Percentiles rank a stretch among this genome's conserved stretches.
These are phyloP conservation scores for Chlamydomonas urium DNA, from an alignment of 139 green algal genomes.

Conservation along the genomic window DNA sequence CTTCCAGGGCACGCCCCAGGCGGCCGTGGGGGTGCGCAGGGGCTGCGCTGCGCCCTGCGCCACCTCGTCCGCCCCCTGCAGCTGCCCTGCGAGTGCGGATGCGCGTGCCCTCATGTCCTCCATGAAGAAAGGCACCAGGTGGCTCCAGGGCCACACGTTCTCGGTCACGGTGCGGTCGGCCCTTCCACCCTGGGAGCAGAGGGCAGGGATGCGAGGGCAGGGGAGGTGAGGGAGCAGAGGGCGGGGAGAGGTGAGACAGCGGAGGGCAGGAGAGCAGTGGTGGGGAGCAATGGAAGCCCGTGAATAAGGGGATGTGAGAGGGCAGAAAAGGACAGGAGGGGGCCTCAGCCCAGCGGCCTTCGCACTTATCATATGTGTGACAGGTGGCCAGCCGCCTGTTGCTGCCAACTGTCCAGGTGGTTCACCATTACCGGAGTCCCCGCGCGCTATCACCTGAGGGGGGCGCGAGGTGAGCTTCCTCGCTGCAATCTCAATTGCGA, in stretches of 20 bases:
- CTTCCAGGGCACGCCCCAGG: too few species aligned
- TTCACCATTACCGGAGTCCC: too few species aligned
- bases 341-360: too few species aligned
- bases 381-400: too few species aligned
- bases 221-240: background rate
- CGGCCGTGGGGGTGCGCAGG: too few species aligned
- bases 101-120: conserved; percentile 50
- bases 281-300: background rate
- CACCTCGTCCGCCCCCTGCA: background rate
- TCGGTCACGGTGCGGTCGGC: conserved; percentile 61
- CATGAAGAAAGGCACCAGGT: conserved; percentile 73
- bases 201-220: background rate
- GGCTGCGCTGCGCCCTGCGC: too few species aligned
- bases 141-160: conserved; percentile 90
- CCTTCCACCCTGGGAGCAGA: too few species aligned
- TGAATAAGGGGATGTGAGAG: background rate
- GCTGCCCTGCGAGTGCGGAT: background rate
- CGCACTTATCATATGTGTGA: too few species aligned
- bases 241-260: background rate
- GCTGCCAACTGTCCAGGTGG: too few species aligned
- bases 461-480: too few species aligned
- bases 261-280: background rate
- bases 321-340: background rate
- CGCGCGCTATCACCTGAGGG: too few species aligned
- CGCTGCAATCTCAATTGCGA: conserved; percentile 43